Evolutionary conservation across 2,329 filamentous ascomycete genomes (phyloP).

Genomic region (Lecanicillium sp.): DNA sequence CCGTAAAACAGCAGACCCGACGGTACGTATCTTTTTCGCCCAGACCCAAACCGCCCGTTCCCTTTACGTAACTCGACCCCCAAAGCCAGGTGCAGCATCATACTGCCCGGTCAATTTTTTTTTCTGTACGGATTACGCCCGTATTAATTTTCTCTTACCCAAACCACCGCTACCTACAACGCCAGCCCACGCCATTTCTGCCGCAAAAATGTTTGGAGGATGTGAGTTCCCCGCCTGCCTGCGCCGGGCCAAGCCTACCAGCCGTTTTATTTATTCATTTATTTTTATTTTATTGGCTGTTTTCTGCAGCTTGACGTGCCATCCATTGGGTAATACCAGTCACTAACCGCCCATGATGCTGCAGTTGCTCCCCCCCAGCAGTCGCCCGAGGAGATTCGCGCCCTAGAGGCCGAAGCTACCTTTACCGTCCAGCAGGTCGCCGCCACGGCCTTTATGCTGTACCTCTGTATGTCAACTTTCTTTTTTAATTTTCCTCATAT

Average conservation of each 20-base stretch:
- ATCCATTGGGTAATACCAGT: slow-evolving; percentile 6
- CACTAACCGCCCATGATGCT: slow-evolving; percentile 5
- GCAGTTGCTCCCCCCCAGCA: slow-evolving; percentile 63
- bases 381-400: slow-evolving; percentile 63
- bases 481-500: background rate
- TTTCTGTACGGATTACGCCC: background rate
- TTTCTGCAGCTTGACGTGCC: too few species aligned
- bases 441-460: slow-evolving; percentile 61
- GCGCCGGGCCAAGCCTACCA: too few species aligned
- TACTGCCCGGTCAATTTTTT: slow-evolving; percentile 5
- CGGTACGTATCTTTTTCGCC: too few species aligned
- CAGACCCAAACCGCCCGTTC: too few species aligned
- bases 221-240: slow-evolving; percentile 33
- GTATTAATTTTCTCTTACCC: background rate
- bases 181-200: background rate
- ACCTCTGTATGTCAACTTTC: slow-evolving; percentile 60
- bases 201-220: slow-evolving; percentile 25
- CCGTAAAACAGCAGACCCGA: too few species aligned
- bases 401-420: slow-evolving; percentile 61
- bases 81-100: slow-evolving; percentile 7
- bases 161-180: background rate
- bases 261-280: too few species aligned
- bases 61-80: too few species aligned
- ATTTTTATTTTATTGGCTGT: background rate
- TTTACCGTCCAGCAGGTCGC: slow-evolving; percentile 62